Percentiles rank a stretch among this genome's conserved stretches.
Evolutionary conservation across 1,284 basidiomycete species (phyloP).

Genomic region (Fomitiporia mediterranea): DNA sequence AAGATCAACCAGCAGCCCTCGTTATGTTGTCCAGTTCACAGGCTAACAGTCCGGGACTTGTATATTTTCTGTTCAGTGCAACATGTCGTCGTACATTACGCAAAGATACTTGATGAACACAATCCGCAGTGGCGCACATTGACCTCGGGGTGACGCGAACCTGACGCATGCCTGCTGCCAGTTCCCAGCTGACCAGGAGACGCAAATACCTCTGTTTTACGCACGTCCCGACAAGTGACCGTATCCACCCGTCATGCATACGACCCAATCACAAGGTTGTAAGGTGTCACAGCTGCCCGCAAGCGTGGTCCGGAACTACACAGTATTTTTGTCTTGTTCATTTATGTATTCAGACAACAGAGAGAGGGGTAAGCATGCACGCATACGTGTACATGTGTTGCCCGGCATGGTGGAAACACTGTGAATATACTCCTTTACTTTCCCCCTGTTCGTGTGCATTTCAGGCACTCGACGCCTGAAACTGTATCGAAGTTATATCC

Average conservation of each 20-base stretch:
- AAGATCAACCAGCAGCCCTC: not conserved
- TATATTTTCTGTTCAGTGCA: not conserved
- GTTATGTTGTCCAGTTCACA: not conserved
- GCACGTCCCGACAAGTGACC: not conserved
- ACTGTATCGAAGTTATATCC: not conserved
- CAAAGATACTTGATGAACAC: not conserved
- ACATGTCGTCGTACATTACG: not conserved
- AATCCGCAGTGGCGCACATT: not conserved
- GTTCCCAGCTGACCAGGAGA: not conserved
- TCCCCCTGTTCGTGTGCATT: not conserved
- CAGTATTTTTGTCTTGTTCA: not conserved
- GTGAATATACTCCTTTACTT: not conserved
- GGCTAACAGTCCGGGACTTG: not conserved
- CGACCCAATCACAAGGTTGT: not conserved
- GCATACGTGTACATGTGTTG: not conserved
- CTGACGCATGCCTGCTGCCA: not conserved
- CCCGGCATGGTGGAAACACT: not conserved
- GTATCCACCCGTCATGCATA: not conserved
- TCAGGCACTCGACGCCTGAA: not conserved
- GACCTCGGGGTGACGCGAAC: not conserved
- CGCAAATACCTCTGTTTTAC: not conserved
- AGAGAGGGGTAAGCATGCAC: too few species aligned
- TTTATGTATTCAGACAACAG: too few species aligned
- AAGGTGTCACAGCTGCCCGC: not conserved
- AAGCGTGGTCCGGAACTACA: not conserved